Evolutionary conservation across 192 early-diverging fungal genomes (phyloP).

Genomic region (Lobulomyces angularis): DNA sequence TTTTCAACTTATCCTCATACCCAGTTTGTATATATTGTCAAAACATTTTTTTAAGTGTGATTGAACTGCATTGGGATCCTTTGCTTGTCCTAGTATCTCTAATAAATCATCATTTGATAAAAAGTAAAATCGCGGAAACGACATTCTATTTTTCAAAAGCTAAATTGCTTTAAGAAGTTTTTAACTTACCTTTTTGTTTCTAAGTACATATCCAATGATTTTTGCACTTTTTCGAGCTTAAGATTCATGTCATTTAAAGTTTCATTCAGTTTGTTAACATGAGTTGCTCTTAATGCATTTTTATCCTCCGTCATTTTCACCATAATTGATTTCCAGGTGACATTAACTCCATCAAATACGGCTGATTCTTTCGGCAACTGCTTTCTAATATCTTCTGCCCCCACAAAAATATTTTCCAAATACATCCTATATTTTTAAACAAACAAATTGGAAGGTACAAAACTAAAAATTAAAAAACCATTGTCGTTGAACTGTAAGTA

Average conservation of each 20-base stretch:
- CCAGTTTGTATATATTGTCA: constrained; percentile 40
- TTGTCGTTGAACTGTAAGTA: constrained; percentile 41
- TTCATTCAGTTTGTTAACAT: constrained; percentile 25
- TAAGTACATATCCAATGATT: constrained; percentile 48
- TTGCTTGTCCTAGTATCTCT: constrained; percentile 45
- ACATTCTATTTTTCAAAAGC: constrained; percentile 34
- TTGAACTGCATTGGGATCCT: constrained; percentile 46
- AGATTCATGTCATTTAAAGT: constrained; percentile 39
- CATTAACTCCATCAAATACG: constrained; percentile 36
- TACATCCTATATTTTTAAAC: too few species aligned
- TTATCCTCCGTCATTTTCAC: constrained; percentile 23
- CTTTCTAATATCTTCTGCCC: constrained; percentile 44
- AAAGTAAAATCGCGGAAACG: constrained; percentile 51
- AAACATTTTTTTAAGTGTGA: constrained; percentile 51
- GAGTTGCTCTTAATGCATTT: constrained; percentile 37
- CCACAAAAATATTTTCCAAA: constrained; percentile 49
- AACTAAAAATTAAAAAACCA: too few species aligned
- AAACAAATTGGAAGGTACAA: too few species aligned
- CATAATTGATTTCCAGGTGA: constrained; percentile 33
- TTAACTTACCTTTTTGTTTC: too few species aligned
- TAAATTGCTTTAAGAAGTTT: not conserved
- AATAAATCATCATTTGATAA: constrained; percentile 48
- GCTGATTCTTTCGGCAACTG: constrained; percentile 46
- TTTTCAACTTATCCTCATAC: constrained; percentile 1
- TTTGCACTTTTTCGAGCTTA: constrained; percentile 51